Conservation (phyloP, 1,284 basidiomycete genomes). For the Pisolithus thermaeus region DNA sequence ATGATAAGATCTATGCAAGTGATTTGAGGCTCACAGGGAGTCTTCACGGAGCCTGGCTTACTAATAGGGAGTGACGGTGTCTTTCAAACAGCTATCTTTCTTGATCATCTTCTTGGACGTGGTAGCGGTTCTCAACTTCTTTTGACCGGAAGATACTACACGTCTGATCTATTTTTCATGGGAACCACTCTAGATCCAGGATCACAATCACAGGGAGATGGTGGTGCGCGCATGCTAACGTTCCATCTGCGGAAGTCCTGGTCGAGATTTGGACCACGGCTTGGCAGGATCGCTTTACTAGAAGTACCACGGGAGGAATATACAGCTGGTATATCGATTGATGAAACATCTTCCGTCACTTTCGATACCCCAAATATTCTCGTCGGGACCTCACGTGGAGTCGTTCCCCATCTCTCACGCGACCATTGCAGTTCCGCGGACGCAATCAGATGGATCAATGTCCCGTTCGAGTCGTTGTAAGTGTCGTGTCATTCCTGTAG, state of each 20-base stretch:
- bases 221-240: conserved; percentile 10
- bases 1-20: too few relatives aligned
- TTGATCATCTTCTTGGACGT: too few relatives aligned
- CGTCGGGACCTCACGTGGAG: conserved; percentile 61
- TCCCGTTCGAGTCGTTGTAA: conserved; percentile 79
- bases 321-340: background rate
- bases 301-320: conserved; percentile 2
- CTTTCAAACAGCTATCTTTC: too few relatives aligned
- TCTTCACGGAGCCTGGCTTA: too few relatives aligned
- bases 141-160: too few relatives aligned
- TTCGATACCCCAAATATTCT: conserved; percentile 60
- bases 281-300: conserved; percentile 17
- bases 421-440: conserved; percentile 49
- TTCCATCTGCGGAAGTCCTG: conserved; percentile 10
- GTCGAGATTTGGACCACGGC: conserved; percentile 21
- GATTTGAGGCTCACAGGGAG: too few relatives aligned
- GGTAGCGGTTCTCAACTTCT: too few relatives aligned
- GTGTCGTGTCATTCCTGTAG: conserved; percentile 23
- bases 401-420: conserved; percentile 66
- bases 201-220: too few relatives aligned
- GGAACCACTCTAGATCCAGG: background rate
- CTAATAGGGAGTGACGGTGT: too few relatives aligned
- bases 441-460: conserved; percentile 55
- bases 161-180: background rate
- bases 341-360: conserved; percentile 19